Evolutionary conservation across 2,329 filamentous ascomycete species (phyloP), one percentile per base, ranked within the genome.

Genomic region (Fragosphaeria purpurea): DNA sequence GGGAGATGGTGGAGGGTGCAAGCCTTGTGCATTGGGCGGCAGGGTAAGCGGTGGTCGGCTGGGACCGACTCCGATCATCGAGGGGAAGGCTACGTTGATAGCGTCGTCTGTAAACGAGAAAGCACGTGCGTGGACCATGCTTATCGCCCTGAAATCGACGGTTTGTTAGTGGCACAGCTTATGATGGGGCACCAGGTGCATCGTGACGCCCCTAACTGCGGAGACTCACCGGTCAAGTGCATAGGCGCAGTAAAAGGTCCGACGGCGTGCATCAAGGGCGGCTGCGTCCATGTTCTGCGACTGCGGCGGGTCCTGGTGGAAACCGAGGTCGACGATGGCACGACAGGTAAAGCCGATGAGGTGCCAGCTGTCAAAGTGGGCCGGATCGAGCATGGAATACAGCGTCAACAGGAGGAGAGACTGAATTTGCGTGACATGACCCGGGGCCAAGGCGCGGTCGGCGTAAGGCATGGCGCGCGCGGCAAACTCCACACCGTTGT

Each of bases 41-140:
- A 35, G 35, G 5, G 38, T 12, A 7, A 35, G 34, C 10, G 42
- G 48, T n/a, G 54, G 44, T 2, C 38, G 46, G 8, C 35, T 35
- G 1, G 50, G 51, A 5, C 41, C 33, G 3, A 48, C 47, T 1
- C 52, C 52, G 7, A 69, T 62, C 55, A 68, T 64, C 49, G 77
- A 75, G 1, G 89, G 88, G 55, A 89, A 79, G n/a, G 78, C 79
- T 34, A 97, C 90, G 57, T 87, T 84, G 32, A 86, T 79, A 6
- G 90, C 85, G 50, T 91, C 88, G 62, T 97, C 91, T 0, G 88
- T 91, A 62, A 97, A 96, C 0, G 91, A 95, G 64, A 96, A 96
- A 0, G 89, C 84, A 37, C 88, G 77, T 9, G 86, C 86, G 57
- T 94, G 82, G 5, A 91, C 86, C 72, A 95, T 86, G 58, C 89